Conservation (phyloP, 2,329 filamentous ascomycete species). For the Fusarium siculi region DNA sequence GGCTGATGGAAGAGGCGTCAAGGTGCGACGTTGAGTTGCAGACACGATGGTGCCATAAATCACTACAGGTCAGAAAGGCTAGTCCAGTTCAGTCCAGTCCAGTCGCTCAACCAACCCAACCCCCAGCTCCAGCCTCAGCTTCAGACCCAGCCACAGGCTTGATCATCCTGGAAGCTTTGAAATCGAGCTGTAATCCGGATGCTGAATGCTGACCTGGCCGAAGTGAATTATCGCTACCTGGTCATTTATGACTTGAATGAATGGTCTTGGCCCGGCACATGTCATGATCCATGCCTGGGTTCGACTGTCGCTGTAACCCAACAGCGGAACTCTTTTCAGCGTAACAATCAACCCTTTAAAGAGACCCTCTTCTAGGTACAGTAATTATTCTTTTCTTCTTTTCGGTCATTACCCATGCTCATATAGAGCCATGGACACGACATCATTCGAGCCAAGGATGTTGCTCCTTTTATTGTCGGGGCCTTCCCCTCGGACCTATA, state of each 20-base stretch:
- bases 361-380: background rate
- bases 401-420: conserved; percentile 7
- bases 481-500: conserved; percentile 9
- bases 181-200: background rate
- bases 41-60: conserved; percentile 25
- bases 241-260: background rate
- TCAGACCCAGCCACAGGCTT: conserved; percentile 6
- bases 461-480: conserved; percentile 12
- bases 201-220: background rate
- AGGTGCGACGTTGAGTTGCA: conserved; percentile 23
- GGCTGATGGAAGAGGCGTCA: conserved; percentile 26
- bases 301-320: conserved; percentile 2
- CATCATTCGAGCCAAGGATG: conserved; percentile 36
- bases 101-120: conserved; percentile 2
- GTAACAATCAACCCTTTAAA: background rate
- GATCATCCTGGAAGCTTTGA: background rate
- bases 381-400: conserved; percentile 1
- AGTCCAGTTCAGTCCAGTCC: background rate
- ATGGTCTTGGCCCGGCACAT: conserved; percentile 5
- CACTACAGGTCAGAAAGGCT: conserved; percentile 2
- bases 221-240: background rate
- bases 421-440: conserved; percentile 20
- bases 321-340: background rate
- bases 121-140: conserved; percentile 21
- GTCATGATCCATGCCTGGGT: conserved; percentile 5